phyloP scores from a whole-genome alignment of 768 basidiomycete genomes.

The Sporobolomyces pararoseus region DNA sequence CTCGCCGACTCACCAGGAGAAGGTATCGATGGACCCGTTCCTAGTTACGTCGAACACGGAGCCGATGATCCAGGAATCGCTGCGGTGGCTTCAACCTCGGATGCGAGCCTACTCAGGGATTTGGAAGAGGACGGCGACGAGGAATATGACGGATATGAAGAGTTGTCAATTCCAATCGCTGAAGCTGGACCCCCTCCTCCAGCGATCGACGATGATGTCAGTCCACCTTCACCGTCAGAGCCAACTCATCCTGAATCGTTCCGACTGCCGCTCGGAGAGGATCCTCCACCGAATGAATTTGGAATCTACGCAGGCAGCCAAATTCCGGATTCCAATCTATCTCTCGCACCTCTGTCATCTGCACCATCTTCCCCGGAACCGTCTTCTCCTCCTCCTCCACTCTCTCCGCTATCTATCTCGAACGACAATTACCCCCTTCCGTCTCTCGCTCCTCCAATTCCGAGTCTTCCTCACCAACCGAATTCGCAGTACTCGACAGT shows the following conservation, averaged over 20 bases:
- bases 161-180: constrained; percentile 24
- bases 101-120: neutral
- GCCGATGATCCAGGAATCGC: constrained; percentile 15
- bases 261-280: too few species aligned
- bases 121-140: constrained; percentile 19
- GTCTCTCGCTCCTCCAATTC: neutral
- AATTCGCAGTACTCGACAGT: neutral
- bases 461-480: neutral
- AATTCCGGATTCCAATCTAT: neutral
- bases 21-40: constrained; percentile 31
- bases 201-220: constrained; percentile 41
- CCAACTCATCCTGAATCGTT: neutral
- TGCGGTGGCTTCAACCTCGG: neutral
- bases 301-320: neutral
- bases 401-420: neutral
- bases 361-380: neutral
- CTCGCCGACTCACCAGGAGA: constrained; percentile 7
- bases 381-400: constrained; percentile 5
- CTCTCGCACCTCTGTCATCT: neutral
- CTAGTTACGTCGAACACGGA: constrained; percentile 34
- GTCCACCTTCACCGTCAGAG: constrained; percentile 25
- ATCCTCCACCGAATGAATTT: neutral
- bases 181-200: constrained; percentile 33
- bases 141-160: constrained; percentile 46
- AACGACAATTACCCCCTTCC: neutral